Conservation (phyloP, 768 basidiomycete genomes). For the Kwoniella dejecticola region DNA sequence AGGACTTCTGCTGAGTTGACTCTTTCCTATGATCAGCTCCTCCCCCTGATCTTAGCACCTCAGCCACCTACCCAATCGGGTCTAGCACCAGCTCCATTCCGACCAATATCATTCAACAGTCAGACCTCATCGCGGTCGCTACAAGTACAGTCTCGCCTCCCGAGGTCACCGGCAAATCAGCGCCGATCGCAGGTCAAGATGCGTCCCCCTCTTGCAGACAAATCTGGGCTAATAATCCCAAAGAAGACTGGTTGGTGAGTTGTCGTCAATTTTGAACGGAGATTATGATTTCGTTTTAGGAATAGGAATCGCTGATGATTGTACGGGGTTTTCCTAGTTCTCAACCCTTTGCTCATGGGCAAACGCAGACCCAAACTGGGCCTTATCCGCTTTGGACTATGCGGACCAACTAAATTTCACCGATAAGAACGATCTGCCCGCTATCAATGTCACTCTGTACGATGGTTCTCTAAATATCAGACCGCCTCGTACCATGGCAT, state of each 20-base stretch:
- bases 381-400: background rate
- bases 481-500: background rate
- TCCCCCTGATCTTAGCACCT: no score
- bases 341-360: conserved; percentile 1
- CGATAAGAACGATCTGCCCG: no score
- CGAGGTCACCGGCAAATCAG: background rate
- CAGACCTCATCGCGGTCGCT: background rate
- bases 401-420: background rate
- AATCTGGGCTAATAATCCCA: background rate
- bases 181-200: conserved; percentile 1
- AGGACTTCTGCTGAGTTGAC: no score
- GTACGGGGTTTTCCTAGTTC: no score
- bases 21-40: no score
- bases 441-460: background rate
- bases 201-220: background rate
- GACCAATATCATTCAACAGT: no score
- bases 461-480: background rate
- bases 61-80: no score
- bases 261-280: no score
- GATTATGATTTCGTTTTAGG: no score
- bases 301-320: no score
- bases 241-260: conserved; percentile 19
- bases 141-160: background rate
- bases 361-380: background rate
- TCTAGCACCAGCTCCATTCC: no score